Percentiles rank a stretch among this genome's conserved stretches.
These are phyloP conservation scores for Dioscorea cayenensis DNA, from an alignment of 116 monocot species.

Conservation along the genomic window DNA sequence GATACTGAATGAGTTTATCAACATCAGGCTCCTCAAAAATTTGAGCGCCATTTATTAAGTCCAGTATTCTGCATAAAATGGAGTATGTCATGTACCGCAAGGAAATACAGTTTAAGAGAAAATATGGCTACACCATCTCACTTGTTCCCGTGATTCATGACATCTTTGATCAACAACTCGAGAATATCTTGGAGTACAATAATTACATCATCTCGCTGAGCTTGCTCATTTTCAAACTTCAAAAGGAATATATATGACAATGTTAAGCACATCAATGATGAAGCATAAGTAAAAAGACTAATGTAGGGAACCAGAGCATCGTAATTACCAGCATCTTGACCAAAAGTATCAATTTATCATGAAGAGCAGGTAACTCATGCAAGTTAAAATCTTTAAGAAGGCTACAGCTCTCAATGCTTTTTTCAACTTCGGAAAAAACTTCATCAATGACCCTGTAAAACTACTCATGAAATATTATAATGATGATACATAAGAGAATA, in stretches of 20 bases:
- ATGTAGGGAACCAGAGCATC: not conserved
- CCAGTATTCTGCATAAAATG: conserved; percentile 40
- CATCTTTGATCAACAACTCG: conserved; percentile 59
- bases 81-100: not conserved
- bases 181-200: conserved; percentile 74
- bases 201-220: conserved; percentile 29
- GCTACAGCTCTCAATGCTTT: conserved; percentile 29
- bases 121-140: conserved; percentile 8
- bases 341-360: conserved; percentile 39
- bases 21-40: conserved; percentile 15
- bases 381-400: conserved; percentile 50
- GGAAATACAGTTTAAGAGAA: not conserved
- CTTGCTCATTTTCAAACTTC: conserved; percentile 47
- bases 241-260: not conserved
- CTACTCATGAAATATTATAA: conserved; percentile 14
- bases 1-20: conserved; percentile 16
- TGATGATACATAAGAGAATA: not conserved
- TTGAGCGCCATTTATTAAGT: conserved; percentile 26
- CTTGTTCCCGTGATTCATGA: conserved; percentile 44
- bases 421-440: conserved; percentile 44
- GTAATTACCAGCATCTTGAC: conserved; percentile 45
- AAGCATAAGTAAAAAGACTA: not conserved
- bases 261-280: not conserved
- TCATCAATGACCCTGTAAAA: conserved; percentile 47
- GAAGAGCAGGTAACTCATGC: conserved; percentile 41